phyloP scores from a whole-genome alignment of 257 asterid species.

The Fraxinus excelsior region DNA sequence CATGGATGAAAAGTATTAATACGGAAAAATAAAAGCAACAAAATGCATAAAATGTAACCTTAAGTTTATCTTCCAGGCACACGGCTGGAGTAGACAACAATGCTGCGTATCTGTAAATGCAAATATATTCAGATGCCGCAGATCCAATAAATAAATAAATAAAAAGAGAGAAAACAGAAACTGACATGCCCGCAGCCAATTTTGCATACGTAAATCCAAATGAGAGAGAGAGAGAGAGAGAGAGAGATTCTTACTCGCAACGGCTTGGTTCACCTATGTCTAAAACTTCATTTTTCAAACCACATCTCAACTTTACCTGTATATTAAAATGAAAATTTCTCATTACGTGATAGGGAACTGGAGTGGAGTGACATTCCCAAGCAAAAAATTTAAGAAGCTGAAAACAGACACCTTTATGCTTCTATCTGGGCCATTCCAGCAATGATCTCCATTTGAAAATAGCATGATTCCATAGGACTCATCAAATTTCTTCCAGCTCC shows the following conservation, averaged over 20 bases:
- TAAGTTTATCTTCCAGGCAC: constrained; percentile 73
- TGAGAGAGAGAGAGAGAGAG: not conserved
- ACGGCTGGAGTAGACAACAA: constrained; percentile 81
- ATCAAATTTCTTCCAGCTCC: constrained; percentile 94
- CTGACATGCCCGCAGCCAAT: not conserved
- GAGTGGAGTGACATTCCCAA: constrained; percentile 3
- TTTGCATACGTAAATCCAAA: not conserved
- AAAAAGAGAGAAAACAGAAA: not conserved
- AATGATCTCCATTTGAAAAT: constrained; percentile 81
- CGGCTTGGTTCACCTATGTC: constrained; percentile 99
- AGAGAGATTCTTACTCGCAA: constrained; percentile 76
- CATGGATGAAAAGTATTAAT: constrained; percentile 1
- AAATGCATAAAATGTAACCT: constrained; percentile 42
- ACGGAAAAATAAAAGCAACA: not conserved
- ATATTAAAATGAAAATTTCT: constrained; percentile 3
- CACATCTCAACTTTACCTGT: constrained; percentile 92
- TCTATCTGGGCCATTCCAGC: constrained; percentile 99
- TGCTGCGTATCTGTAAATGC: constrained; percentile 65
- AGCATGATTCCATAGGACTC: constrained; percentile 72
- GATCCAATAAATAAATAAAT: not conserved
- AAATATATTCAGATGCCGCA: constrained; percentile 23
- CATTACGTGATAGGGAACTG: constrained; percentile 1
- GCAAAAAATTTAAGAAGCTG: not conserved
- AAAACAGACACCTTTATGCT: constrained; percentile 65
- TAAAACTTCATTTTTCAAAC: constrained; percentile 74